Percentiles rank a stretch among this genome's conserved stretches.
phyloP scores from a whole-genome alignment of 2,329 filamentous ascomycete genomes.

The Trichoderma gracile region DNA sequence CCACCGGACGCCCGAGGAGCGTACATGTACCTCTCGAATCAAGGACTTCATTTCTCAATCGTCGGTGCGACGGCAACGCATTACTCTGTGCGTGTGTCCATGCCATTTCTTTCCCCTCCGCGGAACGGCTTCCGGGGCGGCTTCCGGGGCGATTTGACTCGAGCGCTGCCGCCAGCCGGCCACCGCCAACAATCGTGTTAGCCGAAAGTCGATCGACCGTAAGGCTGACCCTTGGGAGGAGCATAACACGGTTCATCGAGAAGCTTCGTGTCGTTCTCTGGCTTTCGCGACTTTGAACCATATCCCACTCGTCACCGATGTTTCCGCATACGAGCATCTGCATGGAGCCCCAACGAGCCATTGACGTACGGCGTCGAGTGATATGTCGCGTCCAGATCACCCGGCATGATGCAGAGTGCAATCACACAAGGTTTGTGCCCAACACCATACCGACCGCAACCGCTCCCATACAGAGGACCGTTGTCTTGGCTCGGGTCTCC shows the following conservation, averaged over 20 bases:
- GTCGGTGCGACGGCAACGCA: not conserved
- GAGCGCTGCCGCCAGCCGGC: not conserved
- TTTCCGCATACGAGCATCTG: not conserved
- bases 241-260: not conserved
- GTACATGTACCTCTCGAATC: not conserved
- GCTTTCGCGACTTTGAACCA: not conserved
- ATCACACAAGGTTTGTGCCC: not conserved
- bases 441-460: not conserved
- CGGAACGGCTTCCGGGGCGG: not conserved
- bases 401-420: not conserved
- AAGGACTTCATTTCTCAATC: not conserved
- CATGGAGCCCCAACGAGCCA: not conserved
- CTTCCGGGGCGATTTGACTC: not conserved
- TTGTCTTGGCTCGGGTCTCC: slow-evolving; percentile 10
- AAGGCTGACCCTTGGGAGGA: slow-evolving; percentile 3
- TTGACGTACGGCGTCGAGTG: not conserved
- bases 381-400: not conserved
- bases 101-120: not conserved
- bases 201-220: slow-evolving; percentile 3
- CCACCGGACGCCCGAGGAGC: not conserved
- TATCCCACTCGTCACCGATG: not conserved
- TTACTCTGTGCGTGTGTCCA: not conserved
- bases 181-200: not conserved
- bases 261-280: not conserved
- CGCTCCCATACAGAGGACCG: not conserved